Percentiles rank a stretch among this genome's conserved stretches.
phyloP scores from a whole-genome alignment of 2,329 filamentous ascomycete genomes.

The Nigrospora sphaerica region DNA sequence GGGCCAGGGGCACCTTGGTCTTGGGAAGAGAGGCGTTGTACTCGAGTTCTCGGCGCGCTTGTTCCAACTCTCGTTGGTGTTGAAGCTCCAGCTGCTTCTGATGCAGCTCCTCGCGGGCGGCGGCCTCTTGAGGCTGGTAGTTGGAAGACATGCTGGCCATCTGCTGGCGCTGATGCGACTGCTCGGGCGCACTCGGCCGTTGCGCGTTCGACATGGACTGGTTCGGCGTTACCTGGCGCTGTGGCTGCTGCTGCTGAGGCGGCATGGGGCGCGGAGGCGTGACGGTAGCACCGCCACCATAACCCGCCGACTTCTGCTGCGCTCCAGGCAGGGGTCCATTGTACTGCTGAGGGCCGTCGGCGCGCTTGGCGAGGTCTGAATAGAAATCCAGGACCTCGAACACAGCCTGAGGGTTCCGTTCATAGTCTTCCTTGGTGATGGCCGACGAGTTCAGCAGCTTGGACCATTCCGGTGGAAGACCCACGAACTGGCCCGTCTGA shows the following conservation, averaged over 20 bases:
- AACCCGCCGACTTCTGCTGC: constrained; percentile 56
- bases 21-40: constrained; percentile 89
- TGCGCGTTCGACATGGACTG: constrained; percentile 29
- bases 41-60: constrained; percentile 68
- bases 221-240: constrained; percentile 28
- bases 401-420: constrained; percentile 85
- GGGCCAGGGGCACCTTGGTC: constrained; percentile 69
- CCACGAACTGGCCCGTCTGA: constrained; percentile 89
- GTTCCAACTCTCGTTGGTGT: constrained; percentile 50
- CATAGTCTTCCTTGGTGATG: constrained; percentile 97
- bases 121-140: constrained; percentile 43
- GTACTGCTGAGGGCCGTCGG: constrained; percentile 64
- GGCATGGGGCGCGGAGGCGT: constrained; percentile 64
- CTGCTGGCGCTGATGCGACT: constrained; percentile 46
- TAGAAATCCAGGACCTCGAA: constrained; percentile 82
- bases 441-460: constrained; percentile 92
- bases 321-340: constrained; percentile 55
- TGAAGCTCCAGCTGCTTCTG: constrained; percentile 57
- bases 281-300: constrained; percentile 49
- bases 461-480: constrained; percentile 92
- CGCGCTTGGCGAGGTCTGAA: constrained; percentile 71
- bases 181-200: constrained; percentile 36
- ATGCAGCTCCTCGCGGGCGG: constrained; percentile 47
- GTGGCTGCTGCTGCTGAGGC: constrained; percentile 23
- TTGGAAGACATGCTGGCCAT: constrained; percentile 50